phyloP scores from a whole-genome alignment of 2,329 filamentous ascomycete species.

The Malbranchea zuffiana region DNA sequence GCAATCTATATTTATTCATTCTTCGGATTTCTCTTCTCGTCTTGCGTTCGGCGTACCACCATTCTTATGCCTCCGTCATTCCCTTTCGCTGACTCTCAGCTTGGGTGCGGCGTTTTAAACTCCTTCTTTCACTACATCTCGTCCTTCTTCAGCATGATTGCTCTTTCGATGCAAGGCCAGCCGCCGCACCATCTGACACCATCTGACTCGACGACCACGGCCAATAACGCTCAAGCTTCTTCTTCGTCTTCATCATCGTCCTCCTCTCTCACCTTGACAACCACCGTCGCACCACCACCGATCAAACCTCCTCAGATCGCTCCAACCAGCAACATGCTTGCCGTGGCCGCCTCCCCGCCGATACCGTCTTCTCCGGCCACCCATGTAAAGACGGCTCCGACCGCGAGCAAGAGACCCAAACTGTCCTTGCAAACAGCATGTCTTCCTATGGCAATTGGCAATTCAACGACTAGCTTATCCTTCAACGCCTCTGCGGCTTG shows the following conservation, averaged over 20 bases:
- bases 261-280: constrained; percentile 2
- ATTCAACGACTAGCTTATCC: constrained; percentile 42
- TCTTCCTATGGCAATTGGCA: constrained; percentile 42
- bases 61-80: constrained; percentile 10
- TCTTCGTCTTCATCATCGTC: constrained; percentile 7
- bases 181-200: constrained; percentile 8
- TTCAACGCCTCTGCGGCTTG: constrained; percentile 41
- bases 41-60: no score
- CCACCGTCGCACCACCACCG: constrained; percentile 6
- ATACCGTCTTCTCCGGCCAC: constrained; percentile 13
- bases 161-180: constrained; percentile 10
- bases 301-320: constrained; percentile 9
- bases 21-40: constrained; percentile 5
- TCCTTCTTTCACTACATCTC: constrained; percentile 8
- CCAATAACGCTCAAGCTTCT: background rate
- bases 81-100: constrained; percentile 8
- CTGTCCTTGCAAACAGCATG: constrained; percentile 49
- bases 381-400: constrained; percentile 10
- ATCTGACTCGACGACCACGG: constrained; percentile 7
- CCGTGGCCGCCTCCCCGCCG: constrained; percentile 10
- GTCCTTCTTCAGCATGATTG: constrained; percentile 10
- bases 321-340: constrained; percentile 7
- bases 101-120: constrained; percentile 11
- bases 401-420: constrained; percentile 40
- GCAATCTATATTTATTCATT: constrained; percentile 8